Percentiles rank a stretch among this genome's conserved stretches.
Evolutionary conservation across 192 early-diverging fungal genomes (phyloP).

Genomic region (Coemansia sp.): DNA sequence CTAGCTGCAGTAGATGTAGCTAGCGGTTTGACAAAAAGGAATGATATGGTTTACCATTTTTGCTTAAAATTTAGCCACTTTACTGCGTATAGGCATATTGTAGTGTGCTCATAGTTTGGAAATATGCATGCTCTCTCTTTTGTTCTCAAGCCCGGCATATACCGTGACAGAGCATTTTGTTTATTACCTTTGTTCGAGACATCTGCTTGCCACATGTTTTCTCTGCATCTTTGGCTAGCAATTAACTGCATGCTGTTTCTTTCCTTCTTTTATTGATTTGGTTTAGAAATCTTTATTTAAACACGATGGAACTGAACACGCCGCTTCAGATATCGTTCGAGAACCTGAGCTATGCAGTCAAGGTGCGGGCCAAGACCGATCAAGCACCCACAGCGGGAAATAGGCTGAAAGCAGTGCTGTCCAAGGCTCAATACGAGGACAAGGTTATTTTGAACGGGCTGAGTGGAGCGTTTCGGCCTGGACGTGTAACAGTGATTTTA

Average conservation of each 20-base stretch:
- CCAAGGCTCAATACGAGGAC: constrained; percentile 21
- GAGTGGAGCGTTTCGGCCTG: constrained; percentile 52
- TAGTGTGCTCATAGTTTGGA: too few relatives aligned
- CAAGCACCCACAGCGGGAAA: not conserved
- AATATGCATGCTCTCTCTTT: too few relatives aligned
- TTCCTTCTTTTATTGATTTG: not conserved
- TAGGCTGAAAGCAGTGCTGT: constrained; percentile 3
- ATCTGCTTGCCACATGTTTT: too few relatives aligned
- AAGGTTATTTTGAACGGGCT: constrained; percentile 38
- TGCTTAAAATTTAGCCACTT: too few relatives aligned
- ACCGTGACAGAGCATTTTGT: too few relatives aligned
- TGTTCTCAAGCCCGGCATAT: too few relatives aligned
- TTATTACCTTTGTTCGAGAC: too few relatives aligned
- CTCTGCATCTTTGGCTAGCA: not conserved
- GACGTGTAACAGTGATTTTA: constrained; percentile 63
- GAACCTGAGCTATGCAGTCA: constrained; percentile 43
- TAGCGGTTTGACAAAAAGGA: too few relatives aligned
- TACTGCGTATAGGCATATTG: too few relatives aligned
- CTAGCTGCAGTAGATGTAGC: too few relatives aligned
- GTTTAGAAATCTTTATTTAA: not conserved
- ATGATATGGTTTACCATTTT: too few relatives aligned
- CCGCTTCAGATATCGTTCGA: constrained; percentile 50
- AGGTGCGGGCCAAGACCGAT: constrained; percentile 13
- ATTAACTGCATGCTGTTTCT: not conserved
- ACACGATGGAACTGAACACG: constrained; percentile 12